Evolutionary conservation across 2,329 filamentous ascomycete genomes (phyloP), one percentile per base, ranked within the genome.

Genomic region (Geosmithia flava): DNA sequence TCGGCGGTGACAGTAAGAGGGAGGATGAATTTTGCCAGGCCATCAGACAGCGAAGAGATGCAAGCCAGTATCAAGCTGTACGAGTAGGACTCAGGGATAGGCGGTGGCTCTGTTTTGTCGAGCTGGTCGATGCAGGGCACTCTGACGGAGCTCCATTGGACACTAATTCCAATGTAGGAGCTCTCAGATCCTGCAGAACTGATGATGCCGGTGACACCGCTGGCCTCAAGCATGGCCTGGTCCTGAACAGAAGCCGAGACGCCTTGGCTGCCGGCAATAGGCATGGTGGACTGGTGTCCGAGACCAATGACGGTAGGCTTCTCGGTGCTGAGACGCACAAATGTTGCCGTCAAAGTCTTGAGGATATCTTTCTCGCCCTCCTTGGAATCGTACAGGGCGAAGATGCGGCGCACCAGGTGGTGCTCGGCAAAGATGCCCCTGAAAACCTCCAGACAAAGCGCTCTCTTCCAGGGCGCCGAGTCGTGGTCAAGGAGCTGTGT

Each of bases 291-390:
- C 55, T 95, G 88, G 52, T 87, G 83, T 4, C 90, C 84, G 3
- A 97, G 76, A 0, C 93, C 93, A 52, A 98, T 97, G 23, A 95
- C 73, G 0, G 78, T 71, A 1, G 93, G 93, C 58, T 89, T 95
- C 60, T 98, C 93, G 0, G 89, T 89, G 48, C 91, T 91, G 8
- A 97, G 70, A 15, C 89, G 81, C n/a, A 97, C 93, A 59, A 98
- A 90, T 0, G 85, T 83, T 10, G 87, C 86, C 52, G 93, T 84
- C 51, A 96, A 73, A 49, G 89, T 85, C 56, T 86, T 84, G 20
- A 98, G 69, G 19, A 97, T 79, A 46, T 83, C 74, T 56, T 83
- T 91, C 56, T 84, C 80, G 3, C 78, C 82, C 42, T 87, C 74
- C 46, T 78, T 70, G 15, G 78, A 76, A 59, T 98, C 91, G 55